Evolutionary conservation across 2,329 filamentous ascomycete genomes (phyloP).

Genomic region (Colletotrichum sp.): DNA sequence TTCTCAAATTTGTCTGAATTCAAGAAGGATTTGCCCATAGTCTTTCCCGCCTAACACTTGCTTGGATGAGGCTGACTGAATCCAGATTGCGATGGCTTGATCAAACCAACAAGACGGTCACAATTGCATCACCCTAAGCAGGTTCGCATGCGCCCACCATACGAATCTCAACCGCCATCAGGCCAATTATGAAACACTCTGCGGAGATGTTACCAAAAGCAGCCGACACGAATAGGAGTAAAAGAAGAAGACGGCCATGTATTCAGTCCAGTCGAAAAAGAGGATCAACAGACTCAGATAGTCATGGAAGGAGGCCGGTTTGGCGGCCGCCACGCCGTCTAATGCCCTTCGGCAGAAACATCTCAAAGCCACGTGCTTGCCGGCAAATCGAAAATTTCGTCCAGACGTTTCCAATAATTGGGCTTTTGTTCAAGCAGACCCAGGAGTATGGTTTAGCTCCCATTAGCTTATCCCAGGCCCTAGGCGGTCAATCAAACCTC

Average conservation of each 20-base stretch:
- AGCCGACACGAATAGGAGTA: neutral
- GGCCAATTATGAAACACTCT: neutral
- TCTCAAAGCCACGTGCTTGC: neutral
- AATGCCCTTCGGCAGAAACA: neutral
- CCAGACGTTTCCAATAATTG: neutral
- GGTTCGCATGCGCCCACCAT: neutral
- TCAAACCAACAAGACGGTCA: neutral
- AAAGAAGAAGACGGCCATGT: neutral
- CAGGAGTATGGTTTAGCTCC: neutral
- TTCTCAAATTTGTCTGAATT: conserved; percentile 69
- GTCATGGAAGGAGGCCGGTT: neutral
- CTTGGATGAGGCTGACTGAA: neutral
- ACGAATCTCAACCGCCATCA: no score
- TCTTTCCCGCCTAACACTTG: neutral
- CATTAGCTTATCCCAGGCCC: neutral
- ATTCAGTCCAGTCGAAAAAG: neutral
- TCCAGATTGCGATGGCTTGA: neutral
- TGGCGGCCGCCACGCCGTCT: neutral
- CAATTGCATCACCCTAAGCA: neutral
- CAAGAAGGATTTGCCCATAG: neutral
- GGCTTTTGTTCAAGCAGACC: neutral
- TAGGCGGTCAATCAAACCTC: neutral
- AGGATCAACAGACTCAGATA: neutral
- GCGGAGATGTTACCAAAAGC: neutral
- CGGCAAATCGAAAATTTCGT: neutral